phyloP scores from a whole-genome alignment of 495 filamentous ascomycete species.

The Daldinia loculata region DNA sequence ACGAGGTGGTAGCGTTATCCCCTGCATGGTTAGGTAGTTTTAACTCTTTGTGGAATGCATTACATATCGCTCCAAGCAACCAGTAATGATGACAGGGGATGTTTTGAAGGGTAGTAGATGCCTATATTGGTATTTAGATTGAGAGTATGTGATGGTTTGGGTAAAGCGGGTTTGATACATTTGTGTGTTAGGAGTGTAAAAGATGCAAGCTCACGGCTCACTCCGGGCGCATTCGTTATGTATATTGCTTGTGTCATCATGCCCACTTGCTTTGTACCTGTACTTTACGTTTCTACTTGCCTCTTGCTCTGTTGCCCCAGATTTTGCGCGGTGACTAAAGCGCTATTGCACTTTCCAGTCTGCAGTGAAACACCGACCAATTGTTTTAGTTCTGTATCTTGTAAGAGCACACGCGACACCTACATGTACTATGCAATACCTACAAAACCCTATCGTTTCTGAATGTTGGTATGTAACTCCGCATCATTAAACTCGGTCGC shows the following conservation, averaged over 20 bases:
- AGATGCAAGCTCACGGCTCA: background rate
- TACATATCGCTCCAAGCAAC: background rate
- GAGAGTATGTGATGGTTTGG: background rate
- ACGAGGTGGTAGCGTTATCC: background rate
- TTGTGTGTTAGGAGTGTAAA: background rate
- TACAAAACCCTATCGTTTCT: background rate
- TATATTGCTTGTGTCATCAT: too few species aligned
- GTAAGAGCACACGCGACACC: slow-evolving; percentile 26
- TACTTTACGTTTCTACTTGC: background rate
- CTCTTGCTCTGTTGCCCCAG: background rate
- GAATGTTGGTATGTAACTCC: background rate
- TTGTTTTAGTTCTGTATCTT: slow-evolving; percentile 12
- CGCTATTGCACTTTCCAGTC: background rate
- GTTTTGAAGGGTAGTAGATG: background rate
- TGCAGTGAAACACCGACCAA: slow-evolving; percentile 23
- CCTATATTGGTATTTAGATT: background rate
- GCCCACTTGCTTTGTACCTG: background rate
- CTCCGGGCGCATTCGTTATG: too few species aligned
- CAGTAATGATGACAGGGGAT: background rate
- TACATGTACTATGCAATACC: slow-evolving; percentile 6
- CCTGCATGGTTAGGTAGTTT: slow-evolving; percentile 9
- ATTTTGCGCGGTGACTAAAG: background rate
- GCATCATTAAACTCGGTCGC: background rate
- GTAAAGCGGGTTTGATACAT: background rate
- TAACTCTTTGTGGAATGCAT: slow-evolving; percentile 17